These are phyloP conservation scores for Cadophora sp. DNA, from an alignment of 2,329 filamentous ascomycete species.

Conservation along the genomic window DNA sequence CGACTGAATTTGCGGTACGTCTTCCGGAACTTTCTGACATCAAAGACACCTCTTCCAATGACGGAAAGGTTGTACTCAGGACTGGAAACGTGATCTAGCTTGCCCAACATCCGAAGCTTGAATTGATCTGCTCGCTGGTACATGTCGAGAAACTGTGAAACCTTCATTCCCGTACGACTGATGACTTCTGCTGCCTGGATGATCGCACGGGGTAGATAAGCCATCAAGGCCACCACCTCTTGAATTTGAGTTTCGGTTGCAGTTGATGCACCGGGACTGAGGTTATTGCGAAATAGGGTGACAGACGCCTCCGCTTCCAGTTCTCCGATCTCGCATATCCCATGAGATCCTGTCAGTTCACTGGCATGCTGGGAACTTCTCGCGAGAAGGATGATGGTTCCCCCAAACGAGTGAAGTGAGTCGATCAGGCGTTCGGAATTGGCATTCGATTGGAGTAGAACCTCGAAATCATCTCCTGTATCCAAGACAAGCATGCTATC, in stretches of 20 bases:
- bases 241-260: conserved; percentile 34
- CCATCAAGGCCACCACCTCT: conserved; percentile 31
- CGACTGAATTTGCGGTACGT: conserved; percentile 23
- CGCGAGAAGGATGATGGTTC: conserved; percentile 35
- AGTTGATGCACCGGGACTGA: conserved; percentile 25
- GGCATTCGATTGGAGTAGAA: conserved; percentile 19
- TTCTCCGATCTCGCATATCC: conserved; percentile 34
- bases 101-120: conserved; percentile 37
- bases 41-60: conserved; percentile 36
- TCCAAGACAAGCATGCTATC: conserved; percentile 36
- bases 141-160: conserved; percentile 37
- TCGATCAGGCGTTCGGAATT: conserved; percentile 29
- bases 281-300: conserved; percentile 30
- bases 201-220: conserved; percentile 36
- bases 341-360: conserved; percentile 32
- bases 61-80: conserved; percentile 32
- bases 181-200: conserved; percentile 36
- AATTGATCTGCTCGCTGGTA: conserved; percentile 35
- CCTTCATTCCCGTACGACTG: conserved; percentile 38
- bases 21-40: conserved; percentile 33
- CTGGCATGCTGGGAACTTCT: conserved; percentile 35
- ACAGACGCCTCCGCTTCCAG: conserved; percentile 35
- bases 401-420: conserved; percentile 32
- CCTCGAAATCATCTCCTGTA: conserved; percentile 31
- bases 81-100: conserved; percentile 31